Conservation (phyloP, 1,284 basidiomycete genomes). For the Caloboletus firmus region DNA sequence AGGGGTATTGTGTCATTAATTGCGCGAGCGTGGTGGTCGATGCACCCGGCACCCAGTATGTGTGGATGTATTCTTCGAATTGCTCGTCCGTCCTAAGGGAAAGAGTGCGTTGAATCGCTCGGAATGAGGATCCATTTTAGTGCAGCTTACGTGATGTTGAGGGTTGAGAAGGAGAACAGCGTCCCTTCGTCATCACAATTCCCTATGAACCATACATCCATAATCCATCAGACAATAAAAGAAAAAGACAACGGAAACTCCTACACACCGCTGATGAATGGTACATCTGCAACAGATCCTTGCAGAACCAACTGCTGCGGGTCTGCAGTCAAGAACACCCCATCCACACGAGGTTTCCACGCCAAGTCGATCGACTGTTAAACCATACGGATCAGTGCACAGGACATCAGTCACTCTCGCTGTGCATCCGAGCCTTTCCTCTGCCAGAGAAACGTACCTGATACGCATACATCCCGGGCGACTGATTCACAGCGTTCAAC, state of each 20-base stretch:
- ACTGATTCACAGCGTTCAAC: conserved; percentile 14
- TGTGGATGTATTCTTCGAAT: background rate
- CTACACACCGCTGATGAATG: conserved; percentile 42
- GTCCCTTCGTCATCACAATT: conserved; percentile 56
- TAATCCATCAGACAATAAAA: too few relatives aligned
- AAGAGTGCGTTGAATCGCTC: background rate
- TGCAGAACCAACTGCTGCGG: conserved; percentile 42
- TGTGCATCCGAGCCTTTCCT: background rate
- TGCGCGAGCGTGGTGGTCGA: conserved; percentile 31
- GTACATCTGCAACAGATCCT: conserved; percentile 45
- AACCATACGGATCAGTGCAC: background rate
- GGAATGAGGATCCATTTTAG: background rate
- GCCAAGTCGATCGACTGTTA: conserved; percentile 40
- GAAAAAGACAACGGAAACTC: too few relatives aligned
- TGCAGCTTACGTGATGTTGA: conserved; percentile 36
- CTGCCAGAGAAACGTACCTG: conserved; percentile 36
- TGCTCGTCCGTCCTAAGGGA: background rate
- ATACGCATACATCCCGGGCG: conserved; percentile 41
- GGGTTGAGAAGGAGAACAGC: conserved; percentile 43
- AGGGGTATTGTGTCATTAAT: conserved; percentile 43
- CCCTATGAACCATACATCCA: background rate
- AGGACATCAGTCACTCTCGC: background rate
- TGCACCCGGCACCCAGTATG: conserved; percentile 2
- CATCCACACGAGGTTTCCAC: conserved; percentile 55
- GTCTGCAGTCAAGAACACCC: conserved; percentile 46